Percentiles rank a stretch among this genome's conserved stretches.
phyloP scores from a whole-genome alignment of 768 basidiomycete species.

The Termitomyces sp. region DNA sequence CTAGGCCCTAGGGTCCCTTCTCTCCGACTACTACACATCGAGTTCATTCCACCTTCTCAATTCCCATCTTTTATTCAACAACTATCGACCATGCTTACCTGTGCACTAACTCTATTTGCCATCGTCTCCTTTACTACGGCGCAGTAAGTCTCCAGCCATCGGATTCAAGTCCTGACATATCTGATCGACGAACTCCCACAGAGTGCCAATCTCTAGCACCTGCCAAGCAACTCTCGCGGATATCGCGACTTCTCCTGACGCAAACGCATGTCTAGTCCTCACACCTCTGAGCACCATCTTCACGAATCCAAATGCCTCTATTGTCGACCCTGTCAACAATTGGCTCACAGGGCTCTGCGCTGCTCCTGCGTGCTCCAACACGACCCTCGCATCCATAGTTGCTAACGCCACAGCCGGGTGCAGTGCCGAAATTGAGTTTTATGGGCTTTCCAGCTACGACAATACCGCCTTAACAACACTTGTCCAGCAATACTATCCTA shows the following conservation, averaged over 20 bases:
- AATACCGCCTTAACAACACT: constrained; percentile 23
- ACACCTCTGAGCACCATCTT: constrained; percentile 38
- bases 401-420: constrained; percentile 50
- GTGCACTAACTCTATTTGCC: constrained; percentile 13
- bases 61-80: neutral
- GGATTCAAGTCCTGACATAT: neutral
- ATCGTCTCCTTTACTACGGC: constrained; percentile 12
- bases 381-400: constrained; percentile 52
- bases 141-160: constrained; percentile 9
- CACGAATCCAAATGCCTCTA: constrained; percentile 26
- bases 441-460: constrained; percentile 21
- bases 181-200: neutral
- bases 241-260: constrained; percentile 42
- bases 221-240: constrained; percentile 47
- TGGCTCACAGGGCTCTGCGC: constrained; percentile 63
- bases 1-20: too few species aligned
- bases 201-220: constrained; percentile 33
- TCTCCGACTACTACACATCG: too few species aligned
- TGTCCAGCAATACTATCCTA: constrained; percentile 56
- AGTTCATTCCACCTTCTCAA: neutral
- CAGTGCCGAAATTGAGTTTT: constrained; percentile 30
- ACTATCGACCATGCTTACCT: constrained; percentile 8
- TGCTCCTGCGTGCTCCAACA: constrained; percentile 51
- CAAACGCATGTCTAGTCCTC: constrained; percentile 47
- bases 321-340: constrained; percentile 45